A percentile compares a stretch with the other conserved stretches of the same genome.
These are phyloP conservation scores for Mrakiaceae sp. DNA, from an alignment of 1,284 basidiomycete species.

Conservation along the genomic window DNA sequence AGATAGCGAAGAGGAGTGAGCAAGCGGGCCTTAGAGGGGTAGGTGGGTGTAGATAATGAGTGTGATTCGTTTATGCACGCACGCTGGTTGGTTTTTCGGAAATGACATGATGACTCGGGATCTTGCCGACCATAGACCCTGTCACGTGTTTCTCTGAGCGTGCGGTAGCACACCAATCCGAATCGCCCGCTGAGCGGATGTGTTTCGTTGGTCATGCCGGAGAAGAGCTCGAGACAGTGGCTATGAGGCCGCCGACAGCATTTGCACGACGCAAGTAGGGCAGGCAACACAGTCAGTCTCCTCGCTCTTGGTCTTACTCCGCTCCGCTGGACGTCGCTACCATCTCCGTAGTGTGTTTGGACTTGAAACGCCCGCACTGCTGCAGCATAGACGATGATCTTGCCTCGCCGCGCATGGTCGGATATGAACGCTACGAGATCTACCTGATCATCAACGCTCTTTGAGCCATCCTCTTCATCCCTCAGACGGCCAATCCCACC, in stretches of 20 bases:
- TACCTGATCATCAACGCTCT: constrained; percentile 12
- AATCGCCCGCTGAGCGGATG: no score
- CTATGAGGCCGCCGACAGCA: not conserved
- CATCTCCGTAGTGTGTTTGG: constrained; percentile 24
- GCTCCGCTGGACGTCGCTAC: constrained; percentile 31
- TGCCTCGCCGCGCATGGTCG: not conserved
- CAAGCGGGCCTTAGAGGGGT: not conserved
- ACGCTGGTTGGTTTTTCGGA: no score
- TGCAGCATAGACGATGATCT: no score
- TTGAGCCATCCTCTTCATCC: constrained; percentile 6
- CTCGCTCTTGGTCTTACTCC: constrained; percentile 28
- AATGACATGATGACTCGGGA: no score
- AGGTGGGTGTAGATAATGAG: no score
- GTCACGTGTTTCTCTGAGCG: no score
- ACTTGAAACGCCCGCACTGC: no score
- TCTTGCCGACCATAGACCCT: no score
- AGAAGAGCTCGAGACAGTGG: no score
- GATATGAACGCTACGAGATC: not conserved
- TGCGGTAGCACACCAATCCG: no score
- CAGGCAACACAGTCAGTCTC: constrained; percentile 19
- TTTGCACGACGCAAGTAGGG: not conserved
- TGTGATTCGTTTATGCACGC: no score
- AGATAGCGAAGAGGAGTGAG: constrained; percentile 13
- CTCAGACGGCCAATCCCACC: constrained; percentile 3
- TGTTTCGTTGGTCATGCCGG: no score